phyloP scores from a whole-genome alignment of 257 asterid genomes.

The Scutellaria baicalensis region DNA sequence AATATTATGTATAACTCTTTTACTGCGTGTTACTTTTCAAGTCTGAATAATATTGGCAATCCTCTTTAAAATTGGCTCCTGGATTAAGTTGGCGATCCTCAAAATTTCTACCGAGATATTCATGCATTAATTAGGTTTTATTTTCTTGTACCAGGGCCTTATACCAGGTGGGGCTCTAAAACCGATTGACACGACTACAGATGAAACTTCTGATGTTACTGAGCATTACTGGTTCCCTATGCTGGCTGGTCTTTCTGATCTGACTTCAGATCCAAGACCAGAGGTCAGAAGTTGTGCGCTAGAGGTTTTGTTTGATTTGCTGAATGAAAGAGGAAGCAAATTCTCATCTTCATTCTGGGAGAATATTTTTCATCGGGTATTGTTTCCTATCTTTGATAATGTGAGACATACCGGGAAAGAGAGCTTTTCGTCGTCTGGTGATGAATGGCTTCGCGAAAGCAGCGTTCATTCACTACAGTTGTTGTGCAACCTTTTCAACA shows the following conservation, averaged over 20 bases:
- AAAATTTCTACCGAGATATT: background rate
- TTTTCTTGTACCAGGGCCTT: conserved; percentile 64
- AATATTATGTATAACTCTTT: background rate
- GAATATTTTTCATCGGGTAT: conserved; percentile 79
- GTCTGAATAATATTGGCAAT: background rate
- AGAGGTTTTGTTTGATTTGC: conserved; percentile 95
- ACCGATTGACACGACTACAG: conserved; percentile 57
- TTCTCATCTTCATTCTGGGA: conserved; percentile 96
- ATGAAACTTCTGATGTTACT: conserved; percentile 75
- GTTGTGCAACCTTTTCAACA: conserved; percentile 93
- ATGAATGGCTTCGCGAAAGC: conserved; percentile 83
- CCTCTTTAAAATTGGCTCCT: background rate
- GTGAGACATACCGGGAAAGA: conserved; percentile 88
- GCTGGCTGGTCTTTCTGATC: conserved; percentile 98
- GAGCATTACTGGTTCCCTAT: conserved; percentile 99
- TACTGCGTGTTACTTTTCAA: background rate
- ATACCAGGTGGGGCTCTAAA: conserved; percentile 92
- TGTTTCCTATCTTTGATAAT: conserved; percentile 95
- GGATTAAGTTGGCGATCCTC: background rate
- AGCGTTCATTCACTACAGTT: conserved; percentile 89
- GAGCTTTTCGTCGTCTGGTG: conserved; percentile 47
- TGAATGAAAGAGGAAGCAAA: conserved; percentile 96
- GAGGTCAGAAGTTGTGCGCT: conserved; percentile 98
- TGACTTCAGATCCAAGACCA: conserved; percentile 91
- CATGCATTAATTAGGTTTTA: conserved; percentile 8